Evolutionary conservation across 225 moss, liverwort and hornwort species (phyloP), one percentile per base, ranked within the genome.

Genomic region (Sphagnum contortum): DNA sequence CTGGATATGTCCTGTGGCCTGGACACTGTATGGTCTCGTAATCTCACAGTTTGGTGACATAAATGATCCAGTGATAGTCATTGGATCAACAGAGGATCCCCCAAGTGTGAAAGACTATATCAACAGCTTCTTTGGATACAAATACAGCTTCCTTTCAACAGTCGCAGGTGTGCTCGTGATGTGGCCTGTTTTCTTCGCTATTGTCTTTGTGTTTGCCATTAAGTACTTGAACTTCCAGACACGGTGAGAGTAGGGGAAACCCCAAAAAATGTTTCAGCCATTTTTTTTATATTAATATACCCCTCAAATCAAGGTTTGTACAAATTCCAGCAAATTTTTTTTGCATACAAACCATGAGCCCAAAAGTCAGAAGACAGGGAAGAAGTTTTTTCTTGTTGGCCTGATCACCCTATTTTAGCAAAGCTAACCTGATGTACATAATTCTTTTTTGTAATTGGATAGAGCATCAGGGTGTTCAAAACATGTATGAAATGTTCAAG

Each of bases 21-120:
- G 79, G 79, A 51, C 76, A 3, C 53, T 79, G 55, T 73, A 73
- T 48, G 79, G 79, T 55, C 79, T 83, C 6, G 68, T 69, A n/a
- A 79, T 73, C 59, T 83, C 79, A 45, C 82, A 83, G 66, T 83
- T 79, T 0, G 79, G 79, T 0, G 73, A 79, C 48, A 73, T 83
- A 57, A 71, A 49, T 3, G 60, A 68, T 3, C 0, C 1, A 2
- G 9, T 83, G 2, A 48, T 0, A 4, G 4, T 79, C 0, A 63
- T 50, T 3, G 61, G 59, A 3, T 66, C 68, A 8, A 12, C 4
- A 6, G 2, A 48, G 2, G 3, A 69, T 9, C 61, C 48, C 0
- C 51, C 2, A 59, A 54, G 57, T 1, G 4, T 79, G 57, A 76
- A 71, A 2, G 57, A 65, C 1, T 76, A 74, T 49, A 62, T 83